Evolutionary conservation across 768 basidiomycete genomes (phyloP), one percentile per base, ranked within the genome.

Genomic region (Rhodotorula kratochvilovae): DNA sequence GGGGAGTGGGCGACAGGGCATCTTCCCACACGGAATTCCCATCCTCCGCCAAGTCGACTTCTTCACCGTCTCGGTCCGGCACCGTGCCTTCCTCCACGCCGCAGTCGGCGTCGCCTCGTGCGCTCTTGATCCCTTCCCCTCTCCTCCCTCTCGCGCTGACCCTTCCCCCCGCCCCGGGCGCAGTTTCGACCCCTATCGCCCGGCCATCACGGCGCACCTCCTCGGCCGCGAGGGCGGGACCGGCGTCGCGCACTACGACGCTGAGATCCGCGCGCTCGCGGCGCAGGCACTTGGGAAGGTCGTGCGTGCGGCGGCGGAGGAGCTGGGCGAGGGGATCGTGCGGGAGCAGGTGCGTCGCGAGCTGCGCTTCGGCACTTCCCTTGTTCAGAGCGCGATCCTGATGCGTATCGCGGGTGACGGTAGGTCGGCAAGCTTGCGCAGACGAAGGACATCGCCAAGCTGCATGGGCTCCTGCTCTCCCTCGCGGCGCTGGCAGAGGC

Each of bases 11-110:
- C 3, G 43, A 19, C 68, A 98, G 95, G 88, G 86, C 70, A 81
- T 94, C 63, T 94, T 97, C 79, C 88, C 91, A 56, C 89, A 95
- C 81, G 96, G 96, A 3, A 96, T 99, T 72, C 91, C 92, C 78
- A 89, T 97, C 35, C 83, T 99, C 56, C 85, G 88, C 53, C 90
- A 91, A 79, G 91, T 90, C 0, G 96, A 99, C 81, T 98, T 97
- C 80, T 97, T 92, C 81, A 89, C 92, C 51, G 90, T 98, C 68
- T 90, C 92, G 76, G 83, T 91, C 35, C 83, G 91, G 63, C 85
- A 89, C 73, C 89, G 91, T 73, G 88, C 95, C 0, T 78, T 58
- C 51, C 64, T 70, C 0, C 16, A 42, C n/a, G 60, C 62, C 42
- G 57, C 73, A 58, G 55, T 65, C 25, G 57, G 23, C 7, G 70